These are phyloP conservation scores for Gastrolobium bilobum DNA, from an alignment of 306 rosid species.

Conservation along the genomic window DNA sequence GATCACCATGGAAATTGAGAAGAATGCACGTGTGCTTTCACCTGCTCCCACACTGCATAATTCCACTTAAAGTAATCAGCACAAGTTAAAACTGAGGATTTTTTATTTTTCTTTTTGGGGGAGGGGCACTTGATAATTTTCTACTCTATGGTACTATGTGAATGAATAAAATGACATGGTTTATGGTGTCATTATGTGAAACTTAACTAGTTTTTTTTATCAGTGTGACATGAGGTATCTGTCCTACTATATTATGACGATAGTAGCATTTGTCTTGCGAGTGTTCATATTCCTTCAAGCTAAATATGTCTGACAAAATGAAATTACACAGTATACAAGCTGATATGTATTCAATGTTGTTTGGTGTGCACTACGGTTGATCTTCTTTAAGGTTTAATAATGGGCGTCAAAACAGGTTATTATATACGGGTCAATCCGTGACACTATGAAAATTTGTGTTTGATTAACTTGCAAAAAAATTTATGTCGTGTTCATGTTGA, in stretches of 20 bases:
- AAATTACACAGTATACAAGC: background rate
- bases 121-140: background rate
- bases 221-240: background rate
- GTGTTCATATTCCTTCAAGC: background rate
- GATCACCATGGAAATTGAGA: background rate
- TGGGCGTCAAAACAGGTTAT: too few relatives aligned
- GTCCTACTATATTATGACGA: background rate
- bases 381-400: too few relatives aligned
- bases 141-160: background rate
- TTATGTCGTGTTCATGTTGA: too few relatives aligned
- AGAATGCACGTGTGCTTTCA: background rate
- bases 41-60: background rate
- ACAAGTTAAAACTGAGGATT: background rate
- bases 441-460: too few relatives aligned
- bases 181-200: background rate
- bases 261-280: background rate
- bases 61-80: background rate
- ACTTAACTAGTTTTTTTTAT: background rate
- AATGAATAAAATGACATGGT: slow-evolving; percentile 23
- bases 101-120: background rate
- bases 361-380: too few relatives aligned
- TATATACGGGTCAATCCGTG: too few relatives aligned
- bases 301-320: background rate
- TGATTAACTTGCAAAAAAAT: too few relatives aligned
- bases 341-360: too few relatives aligned